phyloP scores from a whole-genome alignment of 768 basidiomycete genomes.

The Trametes sanguinea region DNA sequence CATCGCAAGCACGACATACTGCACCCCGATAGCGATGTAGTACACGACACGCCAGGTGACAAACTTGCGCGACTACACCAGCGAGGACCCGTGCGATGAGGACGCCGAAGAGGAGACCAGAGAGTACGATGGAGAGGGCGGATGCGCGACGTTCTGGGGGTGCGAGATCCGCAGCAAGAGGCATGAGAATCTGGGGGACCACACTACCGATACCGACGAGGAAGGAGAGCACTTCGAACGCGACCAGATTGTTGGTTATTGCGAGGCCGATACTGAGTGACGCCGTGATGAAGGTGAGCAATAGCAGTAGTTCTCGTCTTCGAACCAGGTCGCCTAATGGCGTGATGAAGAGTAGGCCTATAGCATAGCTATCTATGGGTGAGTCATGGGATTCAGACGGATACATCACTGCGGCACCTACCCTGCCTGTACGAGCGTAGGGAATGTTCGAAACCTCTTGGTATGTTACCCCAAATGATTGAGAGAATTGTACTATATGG shows the following conservation, averaged over 20 bases:
- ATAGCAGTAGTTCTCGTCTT: slow-evolving; percentile 67
- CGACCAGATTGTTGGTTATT: slow-evolving; percentile 55
- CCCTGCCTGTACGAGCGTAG: slow-evolving; percentile 71
- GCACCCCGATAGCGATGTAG: slow-evolving; percentile 75
- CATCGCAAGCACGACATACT: slow-evolving; percentile 55
- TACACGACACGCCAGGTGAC: slow-evolving; percentile 74
- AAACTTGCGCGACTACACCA: slow-evolving; percentile 77
- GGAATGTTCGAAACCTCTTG: slow-evolving; percentile 52
- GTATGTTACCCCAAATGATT: slow-evolving; percentile 43
- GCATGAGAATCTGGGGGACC: slow-evolving; percentile 73
- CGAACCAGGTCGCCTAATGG: slow-evolving; percentile 85
- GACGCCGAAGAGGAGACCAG: slow-evolving; percentile 68
- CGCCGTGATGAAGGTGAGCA: slow-evolving; percentile 53
- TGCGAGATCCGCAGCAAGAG: slow-evolving; percentile 80
- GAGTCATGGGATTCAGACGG: not conserved
- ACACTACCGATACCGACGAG: slow-evolving; percentile 73
- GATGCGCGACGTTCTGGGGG: slow-evolving; percentile 70
- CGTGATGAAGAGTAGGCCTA: slow-evolving; percentile 57
- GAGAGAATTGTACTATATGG: slow-evolving; percentile 27
- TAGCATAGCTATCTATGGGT: slow-evolving; percentile 28
- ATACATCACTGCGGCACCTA: slow-evolving; percentile 27
- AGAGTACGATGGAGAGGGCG: slow-evolving; percentile 72
- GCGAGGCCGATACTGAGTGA: slow-evolving; percentile 72
- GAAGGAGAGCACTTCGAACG: slow-evolving; percentile 70
- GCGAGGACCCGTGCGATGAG: slow-evolving; percentile 75